These are phyloP conservation scores for Solanum dulcamara DNA, from an alignment of 257 asterid genomes.

Conservation along the genomic window DNA sequence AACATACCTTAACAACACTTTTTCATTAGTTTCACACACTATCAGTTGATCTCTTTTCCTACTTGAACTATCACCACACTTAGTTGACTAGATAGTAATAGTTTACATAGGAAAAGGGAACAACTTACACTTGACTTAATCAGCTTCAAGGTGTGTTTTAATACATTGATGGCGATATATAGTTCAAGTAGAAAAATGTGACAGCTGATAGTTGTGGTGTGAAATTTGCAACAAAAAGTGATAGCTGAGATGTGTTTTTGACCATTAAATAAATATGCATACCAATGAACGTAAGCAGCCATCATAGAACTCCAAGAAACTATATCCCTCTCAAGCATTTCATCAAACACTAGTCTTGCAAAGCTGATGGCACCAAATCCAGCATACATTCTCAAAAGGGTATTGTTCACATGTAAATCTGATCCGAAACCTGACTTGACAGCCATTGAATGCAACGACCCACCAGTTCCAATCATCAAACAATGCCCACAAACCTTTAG, in stretches of 20 bases:
- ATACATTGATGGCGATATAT: too few relatives aligned
- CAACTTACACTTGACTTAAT: too few relatives aligned
- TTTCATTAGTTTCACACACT: too few relatives aligned
- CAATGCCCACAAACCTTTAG: slow-evolving; percentile 60
- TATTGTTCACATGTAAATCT: slow-evolving; percentile 41
- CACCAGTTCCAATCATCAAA: slow-evolving; percentile 40
- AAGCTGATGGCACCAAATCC: slow-evolving; percentile 18
- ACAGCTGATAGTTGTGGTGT: too few relatives aligned
- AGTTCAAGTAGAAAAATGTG: too few relatives aligned
- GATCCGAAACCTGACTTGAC: slow-evolving; percentile 32
- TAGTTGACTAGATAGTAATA: too few relatives aligned
- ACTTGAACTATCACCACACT: too few relatives aligned
- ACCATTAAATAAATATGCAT: not conserved
- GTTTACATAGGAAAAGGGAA: too few relatives aligned
- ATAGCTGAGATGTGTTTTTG: not conserved
- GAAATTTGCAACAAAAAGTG: not conserved
- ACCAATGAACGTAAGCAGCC: slow-evolving; percentile 66
- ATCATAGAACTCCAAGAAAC: slow-evolving; percentile 81
- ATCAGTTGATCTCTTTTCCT: too few relatives aligned
- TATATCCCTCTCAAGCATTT: slow-evolving; percentile 47
- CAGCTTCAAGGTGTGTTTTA: too few relatives aligned
- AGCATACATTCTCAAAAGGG: slow-evolving; percentile 46
- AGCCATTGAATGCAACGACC: slow-evolving; percentile 40
- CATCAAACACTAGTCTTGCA: slow-evolving; percentile 45
- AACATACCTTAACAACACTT: too few relatives aligned